Conservation (phyloP, 192 early-diverging fungal species). For the Backusella luteola region DNA sequence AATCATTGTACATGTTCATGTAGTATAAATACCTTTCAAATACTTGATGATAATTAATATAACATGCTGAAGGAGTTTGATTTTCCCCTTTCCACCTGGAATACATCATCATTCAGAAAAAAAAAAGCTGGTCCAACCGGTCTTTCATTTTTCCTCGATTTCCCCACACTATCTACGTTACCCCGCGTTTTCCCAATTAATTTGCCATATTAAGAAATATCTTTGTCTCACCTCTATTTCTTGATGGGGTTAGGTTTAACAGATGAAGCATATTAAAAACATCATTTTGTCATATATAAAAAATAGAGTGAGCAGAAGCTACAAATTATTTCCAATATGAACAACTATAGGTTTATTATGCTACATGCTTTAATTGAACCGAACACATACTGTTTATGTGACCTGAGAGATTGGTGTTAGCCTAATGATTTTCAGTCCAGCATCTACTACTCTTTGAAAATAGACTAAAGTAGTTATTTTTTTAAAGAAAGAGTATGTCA, state of each 20-base stretch:
- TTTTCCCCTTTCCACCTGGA: background rate
- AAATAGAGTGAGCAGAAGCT: no score
- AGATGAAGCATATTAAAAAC: background rate
- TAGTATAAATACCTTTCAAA: no score
- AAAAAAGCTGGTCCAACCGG: background rate
- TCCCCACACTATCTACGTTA: background rate
- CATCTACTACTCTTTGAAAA: background rate
- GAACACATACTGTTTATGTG: no score
- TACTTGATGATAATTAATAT: no score
- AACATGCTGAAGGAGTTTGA: background rate
- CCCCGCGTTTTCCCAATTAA: conserved; percentile 1
- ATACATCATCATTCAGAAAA: background rate
- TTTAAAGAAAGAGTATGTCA: background rate
- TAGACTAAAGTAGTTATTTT: background rate
- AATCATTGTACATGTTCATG: no score
- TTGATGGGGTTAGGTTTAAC: background rate
- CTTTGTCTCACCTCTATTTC: background rate
- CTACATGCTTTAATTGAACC: no score
- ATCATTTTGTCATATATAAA: no score
- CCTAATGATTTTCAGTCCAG: background rate
- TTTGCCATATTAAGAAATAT: background rate
- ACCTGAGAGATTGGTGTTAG: no score
- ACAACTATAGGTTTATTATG: no score
- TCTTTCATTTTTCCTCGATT: background rate
- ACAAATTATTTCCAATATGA: no score